Conservation (phyloP, 257 asterid species). For the Datura wrightii region DNA sequence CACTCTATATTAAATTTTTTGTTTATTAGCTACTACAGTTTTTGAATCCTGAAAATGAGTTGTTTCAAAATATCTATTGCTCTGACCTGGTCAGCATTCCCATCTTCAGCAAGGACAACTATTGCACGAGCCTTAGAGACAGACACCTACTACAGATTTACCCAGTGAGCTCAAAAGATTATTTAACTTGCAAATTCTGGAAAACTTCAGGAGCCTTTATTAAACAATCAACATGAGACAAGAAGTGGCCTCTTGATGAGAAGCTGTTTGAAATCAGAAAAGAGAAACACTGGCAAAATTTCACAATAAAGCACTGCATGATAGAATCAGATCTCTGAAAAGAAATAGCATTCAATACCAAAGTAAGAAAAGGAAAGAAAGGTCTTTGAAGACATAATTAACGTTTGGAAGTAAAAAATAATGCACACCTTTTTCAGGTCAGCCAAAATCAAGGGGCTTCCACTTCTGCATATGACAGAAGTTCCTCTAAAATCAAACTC, state of each 20-base stretch:
- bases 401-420: not conserved
- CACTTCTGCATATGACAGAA: conserved; percentile 91
- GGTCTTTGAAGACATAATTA: conserved; percentile 9
- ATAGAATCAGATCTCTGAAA: conserved; percentile 15
- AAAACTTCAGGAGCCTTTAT: conserved; percentile 19
- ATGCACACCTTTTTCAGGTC: conserved; percentile 72
- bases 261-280: not conserved
- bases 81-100: conserved; percentile 88
- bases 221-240: conserved; percentile 21
- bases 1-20: conserved; percentile 65
- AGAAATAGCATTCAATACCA: not conserved
- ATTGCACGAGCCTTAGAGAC: conserved; percentile 94
- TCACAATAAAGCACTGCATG: not conserved
- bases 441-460: conserved; percentile 89
- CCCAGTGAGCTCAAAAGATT: conserved; percentile 44
- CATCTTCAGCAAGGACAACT: conserved; percentile 93
- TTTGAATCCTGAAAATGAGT: conserved; percentile 34
- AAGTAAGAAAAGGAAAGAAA: not conserved
- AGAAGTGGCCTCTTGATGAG: conserved; percentile 21
- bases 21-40: conserved; percentile 33
- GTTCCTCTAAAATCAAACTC: conserved; percentile 90
- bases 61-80: conserved; percentile 27
- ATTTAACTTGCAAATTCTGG: conserved; percentile 18
- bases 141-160: conserved; percentile 62
- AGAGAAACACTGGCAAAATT: conserved; percentile 5